Evolutionary conservation across 2,329 filamentous ascomycete genomes (phyloP).

Genomic region (Hypoxylon rubiginosum): DNA sequence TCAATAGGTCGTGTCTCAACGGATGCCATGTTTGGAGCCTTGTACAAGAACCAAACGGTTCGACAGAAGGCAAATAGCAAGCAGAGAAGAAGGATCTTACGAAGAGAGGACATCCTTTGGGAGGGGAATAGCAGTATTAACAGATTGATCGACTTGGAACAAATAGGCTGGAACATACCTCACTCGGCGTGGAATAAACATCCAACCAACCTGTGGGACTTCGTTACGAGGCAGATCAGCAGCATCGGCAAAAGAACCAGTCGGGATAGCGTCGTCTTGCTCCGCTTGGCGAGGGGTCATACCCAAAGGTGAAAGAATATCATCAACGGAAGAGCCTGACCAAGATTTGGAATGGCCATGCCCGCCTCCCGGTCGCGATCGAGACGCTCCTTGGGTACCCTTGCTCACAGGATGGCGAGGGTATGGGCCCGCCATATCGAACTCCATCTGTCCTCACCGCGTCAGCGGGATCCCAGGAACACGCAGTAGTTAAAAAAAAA

Average conservation of each 20-base stretch:
- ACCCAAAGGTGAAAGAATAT: constrained; percentile 24
- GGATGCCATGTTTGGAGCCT: constrained; percentile 32
- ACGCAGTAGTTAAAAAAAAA: background rate
- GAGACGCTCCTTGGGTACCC: constrained; percentile 7
- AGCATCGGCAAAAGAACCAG: constrained; percentile 30
- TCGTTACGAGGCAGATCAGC: constrained; percentile 35
- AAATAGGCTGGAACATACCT: constrained; percentile 41
- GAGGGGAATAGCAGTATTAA: constrained; percentile 44
- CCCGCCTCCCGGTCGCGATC: constrained; percentile 1
- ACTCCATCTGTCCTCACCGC: constrained; percentile 7
- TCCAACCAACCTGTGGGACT: constrained; percentile 34
- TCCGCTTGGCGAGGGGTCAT: constrained; percentile 29
- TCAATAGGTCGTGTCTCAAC: constrained; percentile 36
- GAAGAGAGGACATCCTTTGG: constrained; percentile 45
- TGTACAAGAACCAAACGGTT: constrained; percentile 42
- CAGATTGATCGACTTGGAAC: constrained; percentile 17
- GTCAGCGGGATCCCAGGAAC: background rate
- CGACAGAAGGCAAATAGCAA: constrained; percentile 41
- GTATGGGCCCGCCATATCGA: constrained; percentile 23
- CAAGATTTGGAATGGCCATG: constrained; percentile 24
- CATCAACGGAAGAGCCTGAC: constrained; percentile 44
- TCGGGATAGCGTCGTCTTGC: constrained; percentile 20
- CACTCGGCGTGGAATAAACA: constrained; percentile 39
- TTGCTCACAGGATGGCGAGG: constrained; percentile 19
- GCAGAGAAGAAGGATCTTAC: constrained; percentile 42